Conservation (phyloP, 2,329 filamentous ascomycete species). For the Neoscytalidium dimidiatum region DNA sequence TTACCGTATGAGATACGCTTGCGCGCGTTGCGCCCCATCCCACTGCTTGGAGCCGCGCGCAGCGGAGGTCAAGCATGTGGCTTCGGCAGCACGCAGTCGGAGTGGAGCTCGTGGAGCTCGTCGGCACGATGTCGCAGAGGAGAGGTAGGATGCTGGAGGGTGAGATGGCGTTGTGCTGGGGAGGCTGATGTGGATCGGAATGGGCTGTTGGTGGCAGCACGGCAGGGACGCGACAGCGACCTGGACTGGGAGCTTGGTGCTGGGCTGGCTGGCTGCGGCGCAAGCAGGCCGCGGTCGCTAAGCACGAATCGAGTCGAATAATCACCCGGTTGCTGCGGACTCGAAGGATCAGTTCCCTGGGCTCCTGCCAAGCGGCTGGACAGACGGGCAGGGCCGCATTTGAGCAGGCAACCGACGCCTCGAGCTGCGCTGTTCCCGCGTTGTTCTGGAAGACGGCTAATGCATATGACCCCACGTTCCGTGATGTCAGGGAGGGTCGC, state of each 20-base stretch:
- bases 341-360: conserved; percentile 6
- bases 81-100: not conserved
- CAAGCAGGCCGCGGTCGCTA: conserved; percentile 12
- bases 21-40: conserved; percentile 54
- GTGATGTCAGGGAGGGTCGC: conserved; percentile 10
- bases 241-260: not conserved
- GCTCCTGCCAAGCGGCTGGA: conserved; percentile 4
- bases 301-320: not conserved
- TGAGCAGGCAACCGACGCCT: not conserved
- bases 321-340: not conserved
- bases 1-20: conserved; percentile 57
- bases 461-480: conserved; percentile 14
- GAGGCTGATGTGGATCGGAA: not conserved
- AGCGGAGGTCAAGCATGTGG: conserved; percentile 6
- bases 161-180: not conserved
- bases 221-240: not conserved
- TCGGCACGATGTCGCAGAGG: not conserved
- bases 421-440: not conserved
- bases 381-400: conserved; percentile 1
- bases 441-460: conserved; percentile 13
- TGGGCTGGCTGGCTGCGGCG: conserved; percentile 1
- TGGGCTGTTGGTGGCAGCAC: not conserved
- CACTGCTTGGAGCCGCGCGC: conserved; percentile 15
- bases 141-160: not conserved
- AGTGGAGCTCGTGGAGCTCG: not conserved